Base-by-base conservation (phyloP, 192 early-diverging fungal species). In the Gonapodya sp. region DNA sequence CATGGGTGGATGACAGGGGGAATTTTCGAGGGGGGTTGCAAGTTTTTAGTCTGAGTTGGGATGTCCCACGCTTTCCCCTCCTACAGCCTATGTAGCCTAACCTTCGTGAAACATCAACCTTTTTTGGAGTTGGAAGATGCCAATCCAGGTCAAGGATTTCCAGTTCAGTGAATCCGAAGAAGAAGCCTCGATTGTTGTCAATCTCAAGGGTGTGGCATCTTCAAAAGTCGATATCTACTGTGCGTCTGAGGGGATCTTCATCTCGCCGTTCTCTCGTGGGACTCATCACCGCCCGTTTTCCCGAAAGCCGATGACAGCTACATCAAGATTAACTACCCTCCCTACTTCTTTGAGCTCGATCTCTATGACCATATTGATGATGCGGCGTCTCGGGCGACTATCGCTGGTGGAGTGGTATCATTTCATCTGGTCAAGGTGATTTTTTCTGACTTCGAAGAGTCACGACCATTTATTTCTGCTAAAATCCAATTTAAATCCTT, bases 311-410 rank as follows among this genome's bases (percentile, higher is more conserved):
- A 86, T 74, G 87, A 87, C 80, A 73, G 81, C 8, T 90, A 90
- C 82, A 80, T 87, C 81, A 90, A 88, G 84, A 78, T 87, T 36
- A 87, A 90, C 81, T 88, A 83, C 79, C 81, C 85, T 16, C 87
- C 86, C 36, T 88, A 85, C 77, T 85, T 90, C 36, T 90, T 89
- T 78, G 89, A 90, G 83, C 81, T 87, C 18, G 87, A 90, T 82
- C 36, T 90, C 16, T 35, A 35, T 18, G 81, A 80, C 31, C 32
- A 34, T 30, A 81, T 90, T 8, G 84, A 88, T 64, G 35, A 81
- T 30, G 81, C 83, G 35, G 79, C 82, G 16, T 86, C 87, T 36
- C 79, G 82, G 33, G 85, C 85, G 32, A 81, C 81, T 0, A 78
- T 89, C 78, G 89, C 85, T 14, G 79, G 83, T 36, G 85, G 84